These are phyloP conservation scores for Phaeomoniella chlamydospora DNA, from an alignment of 2,329 filamentous ascomycete species.

Conservation along the genomic window DNA sequence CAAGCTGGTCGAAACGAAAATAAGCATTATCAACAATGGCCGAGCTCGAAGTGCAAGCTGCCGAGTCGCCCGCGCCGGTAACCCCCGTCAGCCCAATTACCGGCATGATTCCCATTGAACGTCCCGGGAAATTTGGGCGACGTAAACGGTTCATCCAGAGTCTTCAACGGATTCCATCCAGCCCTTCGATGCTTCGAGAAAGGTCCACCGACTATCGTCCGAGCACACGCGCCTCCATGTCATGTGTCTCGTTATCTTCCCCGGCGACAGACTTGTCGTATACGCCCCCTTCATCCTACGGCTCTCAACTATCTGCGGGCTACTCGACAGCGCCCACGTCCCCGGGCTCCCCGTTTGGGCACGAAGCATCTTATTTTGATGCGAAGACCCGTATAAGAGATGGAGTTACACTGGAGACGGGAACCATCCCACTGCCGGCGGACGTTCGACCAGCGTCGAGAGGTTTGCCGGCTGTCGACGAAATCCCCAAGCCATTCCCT, in stretches of 20 bases:
- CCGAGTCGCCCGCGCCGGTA: constrained; percentile 16
- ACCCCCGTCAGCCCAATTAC: constrained; percentile 20
- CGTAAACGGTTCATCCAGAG: constrained; percentile 57
- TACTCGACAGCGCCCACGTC: constrained; percentile 43
- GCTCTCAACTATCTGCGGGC: constrained; percentile 39
- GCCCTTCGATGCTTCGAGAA: constrained; percentile 53
- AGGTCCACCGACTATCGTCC: constrained; percentile 54
- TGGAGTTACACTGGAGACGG: constrained; percentile 20
- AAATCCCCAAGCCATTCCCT: constrained; percentile 15
- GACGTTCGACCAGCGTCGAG: constrained; percentile 40
- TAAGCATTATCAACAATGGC: background rate
- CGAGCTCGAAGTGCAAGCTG: background rate
- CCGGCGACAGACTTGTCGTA: constrained; percentile 38
- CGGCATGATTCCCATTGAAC: constrained; percentile 22
- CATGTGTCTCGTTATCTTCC: constrained; percentile 46
- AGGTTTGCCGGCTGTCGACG: constrained; percentile 15
- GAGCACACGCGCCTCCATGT: constrained; percentile 47
- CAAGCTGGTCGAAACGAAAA: too few relatives aligned
- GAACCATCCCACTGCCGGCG: constrained; percentile 48
- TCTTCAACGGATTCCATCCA: constrained; percentile 70
- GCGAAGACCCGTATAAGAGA: constrained; percentile 38
- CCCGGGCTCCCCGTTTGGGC: constrained; percentile 27
- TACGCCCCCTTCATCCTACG: constrained; percentile 33
- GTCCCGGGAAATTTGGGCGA: constrained; percentile 46
- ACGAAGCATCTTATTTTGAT: constrained; percentile 33